phyloP scores from a whole-genome alignment of 2,329 filamentous ascomycete species.

The Aspergillus fumigatiaffinis region DNA sequence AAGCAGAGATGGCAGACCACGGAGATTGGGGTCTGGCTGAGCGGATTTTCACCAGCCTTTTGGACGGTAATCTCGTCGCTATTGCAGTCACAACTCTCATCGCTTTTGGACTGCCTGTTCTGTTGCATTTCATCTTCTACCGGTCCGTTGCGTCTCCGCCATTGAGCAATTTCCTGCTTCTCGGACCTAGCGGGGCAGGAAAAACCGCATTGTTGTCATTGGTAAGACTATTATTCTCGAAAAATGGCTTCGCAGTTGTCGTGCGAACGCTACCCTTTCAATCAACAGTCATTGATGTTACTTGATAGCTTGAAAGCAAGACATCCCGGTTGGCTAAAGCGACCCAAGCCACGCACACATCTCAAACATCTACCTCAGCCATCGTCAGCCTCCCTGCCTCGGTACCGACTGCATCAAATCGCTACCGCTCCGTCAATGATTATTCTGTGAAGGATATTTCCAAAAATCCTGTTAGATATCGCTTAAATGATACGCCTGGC shows the following conservation, averaged over 20 bases:
- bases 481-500: conserved; percentile 72
- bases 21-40: conserved; percentile 36
- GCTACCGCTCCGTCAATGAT: conserved; percentile 64
- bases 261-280: not conserved
- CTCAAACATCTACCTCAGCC: conserved; percentile 56
- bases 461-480: conserved; percentile 35
- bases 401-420: conserved; percentile 53
- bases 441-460: conserved; percentile 56
- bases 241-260: not conserved
- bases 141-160: conserved; percentile 60
- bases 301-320: conserved; percentile 43
- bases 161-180: conserved; percentile 68
- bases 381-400: conserved; percentile 54
- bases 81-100: conserved; percentile 67
- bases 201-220: conserved; percentile 87
- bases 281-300: not conserved
- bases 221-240: conserved; percentile 41
- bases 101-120: conserved; percentile 67
- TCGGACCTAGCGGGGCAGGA: conserved; percentile 76
- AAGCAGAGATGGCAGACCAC: conserved; percentile 24
- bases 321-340: conserved; percentile 35
- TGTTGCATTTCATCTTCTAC: conserved; percentile 74
- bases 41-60: conserved; percentile 38
- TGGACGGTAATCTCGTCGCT: conserved; percentile 40
- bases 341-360: conserved; percentile 54